Evolutionary conservation across 116 monocot species (phyloP).

Genomic region (Phalaenopsis hybrid): DNA sequence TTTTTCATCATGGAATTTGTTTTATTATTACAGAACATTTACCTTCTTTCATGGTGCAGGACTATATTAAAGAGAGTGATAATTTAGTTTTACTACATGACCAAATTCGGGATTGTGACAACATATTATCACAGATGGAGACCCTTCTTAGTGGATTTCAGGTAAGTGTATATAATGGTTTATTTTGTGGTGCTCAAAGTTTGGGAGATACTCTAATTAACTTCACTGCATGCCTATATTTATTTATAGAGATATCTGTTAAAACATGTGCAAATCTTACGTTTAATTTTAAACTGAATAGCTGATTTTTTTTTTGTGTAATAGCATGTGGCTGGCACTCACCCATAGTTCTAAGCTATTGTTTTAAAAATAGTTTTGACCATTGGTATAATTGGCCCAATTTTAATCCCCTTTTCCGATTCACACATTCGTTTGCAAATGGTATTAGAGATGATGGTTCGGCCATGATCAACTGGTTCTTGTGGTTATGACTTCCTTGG

Average conservation of each 20-base stretch:
- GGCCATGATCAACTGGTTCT: not conserved
- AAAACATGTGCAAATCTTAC: not conserved
- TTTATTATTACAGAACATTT: not conserved
- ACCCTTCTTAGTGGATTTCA: conserved; percentile 91
- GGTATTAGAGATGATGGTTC: not conserved
- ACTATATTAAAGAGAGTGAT: conserved; percentile 93
- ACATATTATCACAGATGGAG: conserved; percentile 95
- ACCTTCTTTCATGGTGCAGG: conserved; percentile 35
- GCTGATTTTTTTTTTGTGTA: not conserved
- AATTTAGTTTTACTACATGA: conserved; percentile 83
- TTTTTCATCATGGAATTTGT: not conserved
- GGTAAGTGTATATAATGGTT: conserved; percentile 32
- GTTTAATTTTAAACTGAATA: not conserved
- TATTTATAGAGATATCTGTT: not conserved
- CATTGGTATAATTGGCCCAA: not conserved
- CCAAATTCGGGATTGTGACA: conserved; percentile 93
- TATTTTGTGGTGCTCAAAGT: conserved; percentile 3
- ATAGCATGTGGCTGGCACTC: not conserved
- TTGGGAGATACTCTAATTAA: not conserved
- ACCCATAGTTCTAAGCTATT: not conserved
- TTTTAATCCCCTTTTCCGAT: not conserved
- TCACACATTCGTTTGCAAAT: not conserved
- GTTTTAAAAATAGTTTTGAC: not conserved
- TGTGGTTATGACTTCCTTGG: not conserved
- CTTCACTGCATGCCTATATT: not conserved